Percentiles rank a stretch among this genome's conserved stretches.
These are phyloP conservation scores for Suillus discolor DNA, from an alignment of 768 basidiomycete species.

Conservation along the genomic window DNA sequence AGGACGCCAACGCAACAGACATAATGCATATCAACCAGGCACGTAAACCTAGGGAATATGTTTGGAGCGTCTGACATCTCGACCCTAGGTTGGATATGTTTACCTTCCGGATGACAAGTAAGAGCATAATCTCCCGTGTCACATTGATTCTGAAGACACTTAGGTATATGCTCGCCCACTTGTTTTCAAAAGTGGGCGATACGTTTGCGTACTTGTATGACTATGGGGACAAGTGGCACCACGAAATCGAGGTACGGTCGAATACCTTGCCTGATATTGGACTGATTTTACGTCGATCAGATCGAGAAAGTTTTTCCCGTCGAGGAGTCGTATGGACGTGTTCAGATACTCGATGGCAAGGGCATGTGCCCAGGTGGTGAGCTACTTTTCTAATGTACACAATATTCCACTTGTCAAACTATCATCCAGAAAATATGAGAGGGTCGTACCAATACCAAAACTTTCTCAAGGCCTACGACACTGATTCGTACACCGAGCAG, in stretches of 20 bases:
- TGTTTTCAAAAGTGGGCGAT: conserved; percentile 33
- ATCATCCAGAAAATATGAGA: conserved; percentile 28
- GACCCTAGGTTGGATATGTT: conserved; percentile 30
- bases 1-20: conserved; percentile 25
- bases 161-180: conserved; percentile 30
- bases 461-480: conserved; percentile 25
- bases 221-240: conserved; percentile 37
- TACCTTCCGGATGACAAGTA: conserved; percentile 31
- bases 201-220: conserved; percentile 36
- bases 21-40: conserved; percentile 24
- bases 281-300: conserved; percentile 11
- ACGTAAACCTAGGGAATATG: conserved; percentile 6
- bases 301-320: conserved; percentile 28
- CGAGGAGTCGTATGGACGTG: conserved; percentile 30
- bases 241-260: conserved; percentile 29
- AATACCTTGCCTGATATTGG: background rate
- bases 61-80: background rate
- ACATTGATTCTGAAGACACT: background rate
- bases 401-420: background rate
- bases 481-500: conserved; percentile 20
- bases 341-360: conserved; percentile 29
- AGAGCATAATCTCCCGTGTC: background rate
- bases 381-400: background rate
- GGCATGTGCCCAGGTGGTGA: conserved; percentile 30
- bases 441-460: conserved; percentile 24